Evolutionary conservation across 441 rosid species (phyloP).

Genomic region (Biscutella laevigata): DNA sequence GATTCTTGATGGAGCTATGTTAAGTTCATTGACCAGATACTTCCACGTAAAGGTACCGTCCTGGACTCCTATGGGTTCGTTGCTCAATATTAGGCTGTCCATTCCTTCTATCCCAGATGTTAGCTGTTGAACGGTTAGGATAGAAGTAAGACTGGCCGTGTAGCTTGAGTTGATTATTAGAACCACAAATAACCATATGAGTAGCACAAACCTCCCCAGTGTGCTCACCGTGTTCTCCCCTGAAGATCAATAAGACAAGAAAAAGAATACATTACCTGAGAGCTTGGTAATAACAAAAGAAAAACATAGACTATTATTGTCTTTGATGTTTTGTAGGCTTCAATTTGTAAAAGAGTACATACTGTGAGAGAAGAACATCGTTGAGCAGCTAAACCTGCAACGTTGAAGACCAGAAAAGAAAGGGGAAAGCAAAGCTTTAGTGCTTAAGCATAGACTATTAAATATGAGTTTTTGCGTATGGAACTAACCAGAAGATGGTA

Average conservation of each 20-base stretch:
- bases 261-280: neutral
- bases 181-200: slow-evolving; percentile 88
- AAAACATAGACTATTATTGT: neutral
- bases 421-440: slow-evolving; percentile 8
- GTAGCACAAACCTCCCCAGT: slow-evolving; percentile 72
- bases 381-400: slow-evolving; percentile 99
- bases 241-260: slow-evolving; percentile 28
- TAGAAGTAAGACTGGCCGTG: slow-evolving; percentile 92
- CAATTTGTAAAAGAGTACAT: slow-evolving; percentile 27
- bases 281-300: neutral
- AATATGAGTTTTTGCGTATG: neutral
- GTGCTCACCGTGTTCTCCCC: slow-evolving; percentile 91
- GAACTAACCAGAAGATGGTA: slow-evolving; percentile 63
- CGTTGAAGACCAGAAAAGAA: slow-evolving; percentile 19
- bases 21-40: slow-evolving; percentile 70
- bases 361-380: slow-evolving; percentile 97
- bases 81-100: slow-evolving; percentile 53
- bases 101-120: slow-evolving; percentile 75
- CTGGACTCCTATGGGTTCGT: slow-evolving; percentile 79
- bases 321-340: neutral
- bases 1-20: slow-evolving; percentile 61
- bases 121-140: slow-evolving; percentile 84
- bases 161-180: slow-evolving; percentile 93
- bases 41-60: slow-evolving; percentile 77
- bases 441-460: neutral